Base-by-base conservation (phyloP, 495 filamentous ascomycete species). In the Penicillium soppii region DNA sequence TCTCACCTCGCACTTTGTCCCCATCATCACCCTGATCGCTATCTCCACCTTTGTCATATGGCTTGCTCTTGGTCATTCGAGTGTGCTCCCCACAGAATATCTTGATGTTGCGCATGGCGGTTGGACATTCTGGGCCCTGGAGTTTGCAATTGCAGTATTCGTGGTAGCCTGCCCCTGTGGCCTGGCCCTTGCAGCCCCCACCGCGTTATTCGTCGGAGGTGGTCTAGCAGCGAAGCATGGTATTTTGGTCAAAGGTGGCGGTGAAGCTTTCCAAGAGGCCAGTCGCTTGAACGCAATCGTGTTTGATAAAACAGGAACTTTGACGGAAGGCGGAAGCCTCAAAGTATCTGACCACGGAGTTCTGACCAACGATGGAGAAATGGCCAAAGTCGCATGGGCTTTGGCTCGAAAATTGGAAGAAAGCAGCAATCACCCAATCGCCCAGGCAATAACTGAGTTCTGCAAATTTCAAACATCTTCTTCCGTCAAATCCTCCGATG, bases 131-230 rank as follows among this genome's bases (percentile, higher is more conserved):
- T 97, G 91, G 82, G 87, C 89, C 16, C 73, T 97, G 30, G 84
- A 92, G 45, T 97, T 97, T 62, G 89, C 92, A 0, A 96, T 97
- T 53, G 83, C 94, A 4, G 92, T 96, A 3, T 97, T 97, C 67
- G 90, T 97, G 26, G 86, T 97, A 29, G 92, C 92, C 5, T 97
- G 92, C 65, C 92, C 92, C 10, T 97, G 92, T 57, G 94, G 92
- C 16, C 82, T 97, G 39, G 92, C 86, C 2, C 84, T 97, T 21
- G 92, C 92, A 48, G 91, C 94, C 2, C 92, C 92, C 13, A 97
- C 94, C 0, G 92, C 92, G 2, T 80, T 97, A 23, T 95, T 95
- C 61, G 94, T 97, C 26, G 94, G 92, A 5, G 83, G 89, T 43
- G 92, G 91, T 0, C 66, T 97, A 3, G 92, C 94, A 12, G 92